phyloP scores from a whole-genome alignment of 345 rosid genomes.

The Mallotus nudiflorus region DNA sequence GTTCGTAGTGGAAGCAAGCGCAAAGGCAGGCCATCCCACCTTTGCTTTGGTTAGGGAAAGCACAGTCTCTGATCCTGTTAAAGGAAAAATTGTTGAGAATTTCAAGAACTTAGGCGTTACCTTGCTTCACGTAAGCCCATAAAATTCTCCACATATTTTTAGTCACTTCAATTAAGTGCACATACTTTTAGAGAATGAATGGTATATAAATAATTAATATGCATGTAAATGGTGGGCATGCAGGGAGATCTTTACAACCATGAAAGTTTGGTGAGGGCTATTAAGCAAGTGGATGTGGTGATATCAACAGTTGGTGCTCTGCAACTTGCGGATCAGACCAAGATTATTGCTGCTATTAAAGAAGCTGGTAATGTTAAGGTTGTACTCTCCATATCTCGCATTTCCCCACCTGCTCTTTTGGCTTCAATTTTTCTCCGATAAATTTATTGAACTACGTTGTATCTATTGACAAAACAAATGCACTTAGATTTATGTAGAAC shows the following conservation, averaged over 20 bases:
- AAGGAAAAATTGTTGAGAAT: conserved; percentile 45
- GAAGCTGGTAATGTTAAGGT: conserved; percentile 58
- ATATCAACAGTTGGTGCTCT: conserved; percentile 41
- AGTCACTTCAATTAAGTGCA: too few relatives aligned
- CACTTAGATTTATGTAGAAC: background rate
- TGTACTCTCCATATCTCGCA: background rate
- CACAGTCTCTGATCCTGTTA: conserved; percentile 52
- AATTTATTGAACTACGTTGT: too few relatives aligned
- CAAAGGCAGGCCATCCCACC: conserved; percentile 55
- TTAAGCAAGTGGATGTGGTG: conserved; percentile 57
- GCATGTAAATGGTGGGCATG: background rate
- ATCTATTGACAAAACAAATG: too few relatives aligned
- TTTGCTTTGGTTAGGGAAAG: conserved; percentile 61
- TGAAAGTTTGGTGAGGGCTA: conserved; percentile 49
- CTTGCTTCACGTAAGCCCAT: conserved; percentile 46
- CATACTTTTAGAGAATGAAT: too few relatives aligned
- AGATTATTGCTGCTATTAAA: conserved; percentile 48
- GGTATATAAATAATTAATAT: background rate
- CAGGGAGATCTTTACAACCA: conserved; percentile 43
- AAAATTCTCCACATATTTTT: background rate
- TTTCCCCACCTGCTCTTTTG: too few relatives aligned
- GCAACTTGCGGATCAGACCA: conserved; percentile 43
- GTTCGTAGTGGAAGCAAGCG: conserved; percentile 62
- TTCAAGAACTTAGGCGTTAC: conserved; percentile 62
- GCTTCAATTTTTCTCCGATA: too few relatives aligned